phyloP scores from a whole-genome alignment of 139 green algal genomes.

The Chlorella sp. region DNA sequence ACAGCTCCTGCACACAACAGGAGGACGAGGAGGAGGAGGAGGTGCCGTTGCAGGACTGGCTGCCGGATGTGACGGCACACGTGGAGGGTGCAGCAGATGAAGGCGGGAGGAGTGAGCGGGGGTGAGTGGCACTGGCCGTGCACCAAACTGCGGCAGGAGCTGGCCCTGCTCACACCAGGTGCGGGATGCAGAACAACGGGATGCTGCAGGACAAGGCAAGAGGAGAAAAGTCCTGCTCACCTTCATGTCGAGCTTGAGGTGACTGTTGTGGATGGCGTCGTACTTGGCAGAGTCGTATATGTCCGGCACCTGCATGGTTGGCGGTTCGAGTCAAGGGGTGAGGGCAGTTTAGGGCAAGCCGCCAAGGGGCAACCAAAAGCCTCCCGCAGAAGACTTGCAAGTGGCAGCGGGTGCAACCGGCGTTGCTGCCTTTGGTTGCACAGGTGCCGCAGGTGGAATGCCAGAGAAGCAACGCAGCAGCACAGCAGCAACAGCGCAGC shows the following conservation, averaged over 20 bases:
- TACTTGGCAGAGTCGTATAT: slow-evolving; percentile 93
- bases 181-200: too few species aligned
- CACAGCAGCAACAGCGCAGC: too few species aligned
- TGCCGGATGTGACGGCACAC: background rate
- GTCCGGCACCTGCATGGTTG: slow-evolving; percentile 75
- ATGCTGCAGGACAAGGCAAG: too few species aligned
- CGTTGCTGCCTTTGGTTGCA: too few species aligned
- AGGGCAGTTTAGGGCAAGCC: background rate
- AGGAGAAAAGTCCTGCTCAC: too few species aligned
- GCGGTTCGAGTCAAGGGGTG: background rate
- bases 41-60: background rate
- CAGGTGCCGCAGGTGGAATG: too few species aligned
- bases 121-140: background rate
- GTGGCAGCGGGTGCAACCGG: background rate
- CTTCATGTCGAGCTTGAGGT: slow-evolving; percentile 61
- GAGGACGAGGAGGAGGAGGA: background rate
- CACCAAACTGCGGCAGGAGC: background rate
- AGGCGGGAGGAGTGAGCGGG: background rate
- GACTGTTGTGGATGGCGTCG: slow-evolving; percentile 90
- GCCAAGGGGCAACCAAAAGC: background rate
- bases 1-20: slow-evolving; percentile 35
- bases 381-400: background rate
- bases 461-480: too few species aligned
- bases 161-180: background rate
- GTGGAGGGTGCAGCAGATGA: background rate